Base-by-base conservation (phyloP, 371 early-diverging fungal genomes). In the Rhizopus stolonifer region DNA sequence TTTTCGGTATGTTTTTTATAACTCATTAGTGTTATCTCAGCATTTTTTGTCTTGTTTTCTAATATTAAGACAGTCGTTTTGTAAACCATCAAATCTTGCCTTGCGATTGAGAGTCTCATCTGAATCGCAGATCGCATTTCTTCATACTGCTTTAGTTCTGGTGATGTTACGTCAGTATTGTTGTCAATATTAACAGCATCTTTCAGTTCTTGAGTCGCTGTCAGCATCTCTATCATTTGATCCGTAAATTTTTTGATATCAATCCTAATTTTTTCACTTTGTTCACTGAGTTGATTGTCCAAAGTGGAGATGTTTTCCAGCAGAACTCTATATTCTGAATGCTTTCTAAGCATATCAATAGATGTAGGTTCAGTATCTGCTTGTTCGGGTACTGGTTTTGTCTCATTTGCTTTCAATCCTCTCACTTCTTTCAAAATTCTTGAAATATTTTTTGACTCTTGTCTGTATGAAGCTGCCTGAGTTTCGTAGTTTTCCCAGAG, bases 241-340 rank as follows among this genome's bases (percentile, higher is more conserved):
- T 50, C 57, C 14, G 58, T 53, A 34, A 63, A 63, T 10, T 54
- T 39, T 18, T 63, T 63, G 18, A 54, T 58, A 46, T 61, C 55
- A 2, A 47, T 2, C 23, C 40, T 53, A 5, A 61, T 39, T 33
- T 49, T 49, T 15, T 65, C 61, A n/a, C 61, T 51, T 15, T 65
- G 61, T 7, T 65, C 65, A 15, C 46, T 57, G 3, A 65, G 21
- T 25, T 65, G 65, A 21, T 58, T 57, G 10, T 65, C 65, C 3
- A 65, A 17, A 4, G 23, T 32, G 7, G 49, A 51, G 10, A 61
- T 39, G 22, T 42, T 57, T n/a, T 58, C 56, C 29, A 65, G 36
- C 14, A 65, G 10, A 5, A 56, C 56, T 21, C 23, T 44, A 19
- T 65, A 51, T 19, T 65, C 65, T 10, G 40, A 52, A 23, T 44